A percentile compares a stretch with the other conserved stretches of the same genome.
Conservation (phyloP, 2,329 filamentous ascomycete genomes). For the Colletotrichum agaves region DNA sequence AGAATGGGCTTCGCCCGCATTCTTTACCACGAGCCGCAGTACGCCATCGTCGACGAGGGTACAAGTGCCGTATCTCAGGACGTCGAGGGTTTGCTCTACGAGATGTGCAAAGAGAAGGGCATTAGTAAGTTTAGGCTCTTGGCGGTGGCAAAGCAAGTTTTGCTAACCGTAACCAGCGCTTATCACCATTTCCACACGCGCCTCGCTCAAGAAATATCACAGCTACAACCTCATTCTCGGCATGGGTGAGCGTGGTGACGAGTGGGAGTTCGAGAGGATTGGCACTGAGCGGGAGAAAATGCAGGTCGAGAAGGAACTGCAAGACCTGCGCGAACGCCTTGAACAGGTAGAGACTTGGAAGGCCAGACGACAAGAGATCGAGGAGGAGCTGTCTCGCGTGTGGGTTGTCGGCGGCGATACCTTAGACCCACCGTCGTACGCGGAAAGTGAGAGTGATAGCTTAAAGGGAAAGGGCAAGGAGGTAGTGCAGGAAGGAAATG, state of each 20-base stretch:
- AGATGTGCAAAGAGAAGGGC: constrained; percentile 89
- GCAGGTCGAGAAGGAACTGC: constrained; percentile 89
- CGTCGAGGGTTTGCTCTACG: constrained; percentile 93
- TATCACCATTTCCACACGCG: constrained; percentile 95
- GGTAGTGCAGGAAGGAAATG: constrained; percentile 22
- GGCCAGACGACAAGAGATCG: constrained; percentile 80
- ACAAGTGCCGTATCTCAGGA: constrained; percentile 95
- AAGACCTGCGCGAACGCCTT: constrained; percentile 83
- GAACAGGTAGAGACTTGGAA: constrained; percentile 88
- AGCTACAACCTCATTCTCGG: constrained; percentile 90
- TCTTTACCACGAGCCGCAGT: constrained; percentile 93
- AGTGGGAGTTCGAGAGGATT: constrained; percentile 94
- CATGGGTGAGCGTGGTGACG: constrained; percentile 80
- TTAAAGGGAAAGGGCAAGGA: constrained; percentile 33
- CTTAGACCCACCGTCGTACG: constrained; percentile 60
- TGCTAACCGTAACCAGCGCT: constrained; percentile 66
- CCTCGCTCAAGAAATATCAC: constrained; percentile 95
- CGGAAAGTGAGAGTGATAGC: constrained; percentile 40
- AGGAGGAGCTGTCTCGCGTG: constrained; percentile 77
- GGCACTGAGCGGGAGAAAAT: constrained; percentile 94
- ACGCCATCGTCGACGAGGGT: constrained; percentile 94
- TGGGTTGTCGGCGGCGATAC: constrained; percentile 66
- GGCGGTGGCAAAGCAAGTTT: background rate
- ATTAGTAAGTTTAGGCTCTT: constrained; percentile 75
- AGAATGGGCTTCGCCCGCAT: constrained; percentile 90